phyloP scores from a whole-genome alignment of 768 basidiomycete species.

The Mycena sanguinolenta region DNA sequence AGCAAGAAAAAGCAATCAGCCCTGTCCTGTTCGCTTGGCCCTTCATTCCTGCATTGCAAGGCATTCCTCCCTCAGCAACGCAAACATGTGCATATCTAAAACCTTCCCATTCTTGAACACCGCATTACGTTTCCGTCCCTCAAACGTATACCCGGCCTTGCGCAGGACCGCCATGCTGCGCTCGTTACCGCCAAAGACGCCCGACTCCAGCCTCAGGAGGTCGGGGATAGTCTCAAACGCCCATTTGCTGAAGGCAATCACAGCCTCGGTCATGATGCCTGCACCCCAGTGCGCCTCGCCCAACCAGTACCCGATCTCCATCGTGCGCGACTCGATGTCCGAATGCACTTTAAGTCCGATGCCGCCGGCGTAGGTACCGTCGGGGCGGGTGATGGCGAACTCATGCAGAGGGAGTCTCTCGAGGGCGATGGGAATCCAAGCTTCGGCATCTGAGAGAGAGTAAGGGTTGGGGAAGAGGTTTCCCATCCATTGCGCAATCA shows the following conservation, averaged over 20 bases:
- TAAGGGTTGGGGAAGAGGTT: slow-evolving; percentile 13
- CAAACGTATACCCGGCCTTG: too few species aligned
- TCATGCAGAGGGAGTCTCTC: not conserved
- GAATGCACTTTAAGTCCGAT: slow-evolving; percentile 1
- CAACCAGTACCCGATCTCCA: slow-evolving; percentile 18
- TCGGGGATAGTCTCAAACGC: slow-evolving; percentile 16
- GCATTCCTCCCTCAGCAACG: slow-evolving; percentile 17
- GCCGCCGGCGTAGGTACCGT: slow-evolving; percentile 12
- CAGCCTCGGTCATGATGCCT: slow-evolving; percentile 16
- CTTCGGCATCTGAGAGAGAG: slow-evolving; percentile 12
- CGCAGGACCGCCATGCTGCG: too few species aligned
- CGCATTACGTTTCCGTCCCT: too few species aligned
- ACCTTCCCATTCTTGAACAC: slow-evolving; percentile 19
- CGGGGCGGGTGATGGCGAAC: too few species aligned
- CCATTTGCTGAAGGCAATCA: slow-evolving; percentile 16
- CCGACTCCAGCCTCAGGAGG: too few species aligned
- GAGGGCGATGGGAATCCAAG: slow-evolving; percentile 1
- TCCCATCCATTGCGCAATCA: slow-evolving; percentile 14
- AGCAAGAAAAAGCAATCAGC: too few species aligned
- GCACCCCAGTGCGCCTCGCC: slow-evolving; percentile 19
- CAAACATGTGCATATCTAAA: slow-evolving; percentile 12
- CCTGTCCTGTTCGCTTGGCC: not conserved
- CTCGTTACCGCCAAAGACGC: too few species aligned
- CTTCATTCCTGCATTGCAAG: slow-evolving; percentile 1
- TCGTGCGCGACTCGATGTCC: slow-evolving; percentile 17